Conservation (phyloP, 495 filamentous ascomycete species). For the Daldinia loculata region DNA sequence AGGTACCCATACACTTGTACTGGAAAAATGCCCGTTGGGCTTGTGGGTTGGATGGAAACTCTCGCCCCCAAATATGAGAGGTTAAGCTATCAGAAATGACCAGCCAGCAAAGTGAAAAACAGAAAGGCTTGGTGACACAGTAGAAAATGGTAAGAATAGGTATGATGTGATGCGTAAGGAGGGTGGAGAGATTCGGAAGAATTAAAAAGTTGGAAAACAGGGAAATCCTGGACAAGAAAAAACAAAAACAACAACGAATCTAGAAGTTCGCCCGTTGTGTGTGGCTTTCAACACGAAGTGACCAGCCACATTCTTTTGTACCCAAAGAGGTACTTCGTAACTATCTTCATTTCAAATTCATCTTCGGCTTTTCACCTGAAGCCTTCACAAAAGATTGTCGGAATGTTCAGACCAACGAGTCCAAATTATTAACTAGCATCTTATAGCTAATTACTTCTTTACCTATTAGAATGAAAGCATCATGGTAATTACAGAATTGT, state of each 20-base stretch:
- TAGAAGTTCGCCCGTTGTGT: not conserved
- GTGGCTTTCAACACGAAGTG: not conserved
- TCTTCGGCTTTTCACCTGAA: too few species aligned
- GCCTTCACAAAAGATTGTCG: too few species aligned
- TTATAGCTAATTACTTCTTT: not conserved
- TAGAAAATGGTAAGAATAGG: not conserved
- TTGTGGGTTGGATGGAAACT: not conserved
- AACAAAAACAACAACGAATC: not conserved
- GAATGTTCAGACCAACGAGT: not conserved
- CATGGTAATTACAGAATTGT: too few species aligned
- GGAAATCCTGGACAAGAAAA: conserved; percentile 4
- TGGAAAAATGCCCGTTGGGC: not conserved
- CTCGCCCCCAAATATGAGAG: not conserved
- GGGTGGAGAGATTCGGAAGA: not conserved
- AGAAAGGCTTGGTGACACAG: not conserved
- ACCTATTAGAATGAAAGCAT: too few species aligned
- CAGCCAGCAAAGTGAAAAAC: not conserved
- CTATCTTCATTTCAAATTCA: not conserved
- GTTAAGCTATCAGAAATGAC: not conserved
- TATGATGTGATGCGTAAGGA: conserved; percentile 1
- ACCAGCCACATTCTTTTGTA: not conserved
- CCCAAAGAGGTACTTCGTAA: too few species aligned
- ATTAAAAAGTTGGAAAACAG: conserved; percentile 32
- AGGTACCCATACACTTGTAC: not conserved
- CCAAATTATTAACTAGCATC: not conserved